Percentiles rank a stretch among this genome's conserved stretches.
These are phyloP conservation scores for Turritis glabra DNA, from an alignment of 345 rosid genomes.

Conservation along the genomic window DNA sequence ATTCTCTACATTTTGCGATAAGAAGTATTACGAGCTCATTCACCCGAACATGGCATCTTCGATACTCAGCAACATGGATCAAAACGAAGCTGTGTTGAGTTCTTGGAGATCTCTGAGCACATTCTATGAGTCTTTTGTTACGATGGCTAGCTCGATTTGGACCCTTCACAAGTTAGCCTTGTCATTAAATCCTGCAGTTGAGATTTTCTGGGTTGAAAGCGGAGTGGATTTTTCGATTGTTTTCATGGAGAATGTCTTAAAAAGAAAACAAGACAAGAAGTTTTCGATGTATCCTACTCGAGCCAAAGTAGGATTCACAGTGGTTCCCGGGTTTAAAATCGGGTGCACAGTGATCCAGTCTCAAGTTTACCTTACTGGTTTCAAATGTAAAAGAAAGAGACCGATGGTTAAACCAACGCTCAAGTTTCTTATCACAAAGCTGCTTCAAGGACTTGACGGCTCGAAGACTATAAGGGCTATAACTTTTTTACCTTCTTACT, in stretches of 20 bases:
- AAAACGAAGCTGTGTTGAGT: slow-evolving; percentile 64
- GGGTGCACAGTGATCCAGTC: slow-evolving; percentile 73
- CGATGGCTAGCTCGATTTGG: slow-evolving; percentile 89
- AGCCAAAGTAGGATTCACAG: slow-evolving; percentile 82
- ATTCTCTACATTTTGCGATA: slow-evolving; percentile 80
- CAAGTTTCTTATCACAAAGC: neutral
- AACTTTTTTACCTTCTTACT: slow-evolving; percentile 16
- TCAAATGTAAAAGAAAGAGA: slow-evolving; percentile 47
- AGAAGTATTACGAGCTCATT: slow-evolving; percentile 84
- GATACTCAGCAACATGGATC: slow-evolving; percentile 69
- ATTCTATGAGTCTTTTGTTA: slow-evolving; percentile 77
- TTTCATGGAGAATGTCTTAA: slow-evolving; percentile 81
- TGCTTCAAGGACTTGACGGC: neutral
- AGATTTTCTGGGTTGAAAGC: slow-evolving; percentile 82
- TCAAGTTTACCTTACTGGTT: slow-evolving; percentile 69
- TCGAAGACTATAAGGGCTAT: slow-evolving; percentile 8
- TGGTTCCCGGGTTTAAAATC: slow-evolving; percentile 86
- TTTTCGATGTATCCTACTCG: slow-evolving; percentile 38
- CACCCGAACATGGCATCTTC: slow-evolving; percentile 90
- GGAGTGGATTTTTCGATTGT: slow-evolving; percentile 77
- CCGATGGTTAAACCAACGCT: neutral
- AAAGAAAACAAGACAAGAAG: slow-evolving; percentile 32
- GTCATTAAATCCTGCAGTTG: slow-evolving; percentile 79
- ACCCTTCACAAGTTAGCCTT: slow-evolving; percentile 76
- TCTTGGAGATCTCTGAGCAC: slow-evolving; percentile 79